Percentiles rank a stretch among this genome's conserved stretches.
These are phyloP conservation scores for Sordariomycetes sp. DNA, from an alignment of 2,329 filamentous ascomycete genomes.

Conservation along the genomic window DNA sequence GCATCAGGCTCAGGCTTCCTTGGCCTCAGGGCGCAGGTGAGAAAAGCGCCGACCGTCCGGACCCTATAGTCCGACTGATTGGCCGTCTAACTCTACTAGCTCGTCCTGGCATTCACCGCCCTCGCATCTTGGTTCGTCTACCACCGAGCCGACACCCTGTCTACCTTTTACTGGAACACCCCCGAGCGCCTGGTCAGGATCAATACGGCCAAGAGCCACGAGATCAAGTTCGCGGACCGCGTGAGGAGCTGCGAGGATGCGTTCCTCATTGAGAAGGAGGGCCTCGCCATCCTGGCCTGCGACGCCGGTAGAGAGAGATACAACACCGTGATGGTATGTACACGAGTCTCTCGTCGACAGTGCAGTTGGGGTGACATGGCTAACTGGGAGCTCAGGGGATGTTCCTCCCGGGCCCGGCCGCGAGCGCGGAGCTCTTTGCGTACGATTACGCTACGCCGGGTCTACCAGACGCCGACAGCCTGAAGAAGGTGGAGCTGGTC, in stretches of 20 bases:
- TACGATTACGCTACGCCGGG: constrained; percentile 21
- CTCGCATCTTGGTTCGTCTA: neutral
- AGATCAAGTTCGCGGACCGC: constrained; percentile 23
- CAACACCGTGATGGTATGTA: constrained; percentile 28
- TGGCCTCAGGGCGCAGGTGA: too few species aligned
- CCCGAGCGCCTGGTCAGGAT: neutral
- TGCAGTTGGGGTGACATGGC: neutral
- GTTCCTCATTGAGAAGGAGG: constrained; percentile 21
- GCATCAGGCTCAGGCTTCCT: too few species aligned
- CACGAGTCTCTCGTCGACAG: neutral
- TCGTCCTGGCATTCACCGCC: too few species aligned
- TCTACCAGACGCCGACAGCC: constrained; percentile 9
- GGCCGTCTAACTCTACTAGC: too few species aligned
- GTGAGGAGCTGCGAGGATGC: constrained; percentile 28
- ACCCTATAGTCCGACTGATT: too few species aligned
- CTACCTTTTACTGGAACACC: neutral
- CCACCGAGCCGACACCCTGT: neutral
- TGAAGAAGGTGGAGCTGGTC: constrained; percentile 12
- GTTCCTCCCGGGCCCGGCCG: neutral
- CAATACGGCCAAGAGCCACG: constrained; percentile 1
- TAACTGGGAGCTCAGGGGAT: constrained; percentile 12
- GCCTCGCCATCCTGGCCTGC: constrained; percentile 24
- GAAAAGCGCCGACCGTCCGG: too few species aligned
- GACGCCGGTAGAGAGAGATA: constrained; percentile 26
- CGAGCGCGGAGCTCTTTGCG: constrained; percentile 16